Evolutionary conservation across 495 filamentous ascomycete species (phyloP), one percentile per base, ranked within the genome.

Genomic region (Lasiosphaeris hirsuta): DNA sequence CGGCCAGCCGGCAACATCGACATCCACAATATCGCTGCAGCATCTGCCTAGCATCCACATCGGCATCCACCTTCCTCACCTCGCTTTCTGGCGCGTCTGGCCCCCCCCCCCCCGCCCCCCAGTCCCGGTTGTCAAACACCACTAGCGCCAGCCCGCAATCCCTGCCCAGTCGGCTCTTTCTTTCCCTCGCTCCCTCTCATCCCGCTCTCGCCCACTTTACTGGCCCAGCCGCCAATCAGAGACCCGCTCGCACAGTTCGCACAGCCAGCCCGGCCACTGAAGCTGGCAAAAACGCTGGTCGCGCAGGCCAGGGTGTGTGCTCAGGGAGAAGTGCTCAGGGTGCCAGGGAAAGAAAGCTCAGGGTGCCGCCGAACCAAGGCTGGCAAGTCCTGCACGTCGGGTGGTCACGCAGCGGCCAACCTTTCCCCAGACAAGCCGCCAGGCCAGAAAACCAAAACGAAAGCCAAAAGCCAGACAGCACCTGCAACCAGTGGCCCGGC

Each of bases 151-250:
- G 57, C 43, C 19, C 49, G 17, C 38, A 37, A 60, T 55, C 61
- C 61, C 50, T 64, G 54, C 39, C 57, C 54, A 44, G 34, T 58
- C 53, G 61, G 58, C 61, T 61, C 49, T 59, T 59, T 60, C 45
- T 59, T 44, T 51, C 40, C 36, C 40, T 39, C 42, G 37, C 43
- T 13, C 18, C 30, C 40, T 46, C n/a, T 30, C 54, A 57, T 56
- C 36, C 35, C 47, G 52, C 49, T 57, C 43, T 42, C 44, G 17
- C 34, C 17, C 23, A 5, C 23, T 30, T 30, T 42, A n/a, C 40
- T 47, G 14, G 53, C 53, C 30, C 33, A 4, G 7, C n/a, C 14
- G 14, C 53, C 53, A 55, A 46, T 52, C 48, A 53, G 10, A 33
- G 10, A 38, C 37, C 15, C 0, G 33, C n/a, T 15, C 15, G 23